These are phyloP conservation scores for Neocucurbitaria cava DNA, from an alignment of 2,329 filamentous ascomycete species.

Conservation along the genomic window DNA sequence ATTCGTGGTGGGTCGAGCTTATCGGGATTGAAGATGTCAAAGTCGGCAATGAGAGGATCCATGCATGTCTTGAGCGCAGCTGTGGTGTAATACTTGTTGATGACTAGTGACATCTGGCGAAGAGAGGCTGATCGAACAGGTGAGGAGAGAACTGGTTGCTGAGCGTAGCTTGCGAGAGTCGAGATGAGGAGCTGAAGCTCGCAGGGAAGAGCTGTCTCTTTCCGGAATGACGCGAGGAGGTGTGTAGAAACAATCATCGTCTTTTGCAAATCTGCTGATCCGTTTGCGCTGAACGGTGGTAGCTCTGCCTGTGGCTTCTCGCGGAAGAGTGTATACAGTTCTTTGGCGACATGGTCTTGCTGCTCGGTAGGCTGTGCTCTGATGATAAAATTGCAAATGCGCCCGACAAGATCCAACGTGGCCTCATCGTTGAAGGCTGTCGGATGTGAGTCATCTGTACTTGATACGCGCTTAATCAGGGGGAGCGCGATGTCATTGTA, in stretches of 20 bases:
- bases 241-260: constrained; percentile 65
- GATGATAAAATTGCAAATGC: constrained; percentile 66
- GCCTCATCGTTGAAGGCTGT: constrained; percentile 54
- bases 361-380: constrained; percentile 59
- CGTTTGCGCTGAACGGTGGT: constrained; percentile 41
- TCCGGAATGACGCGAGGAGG: constrained; percentile 59
- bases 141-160: constrained; percentile 33
- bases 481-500: constrained; percentile 57
- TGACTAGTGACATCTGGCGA: constrained; percentile 54
- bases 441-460: constrained; percentile 39
- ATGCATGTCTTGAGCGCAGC: constrained; percentile 50
- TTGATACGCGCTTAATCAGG: constrained; percentile 48
- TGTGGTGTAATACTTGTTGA: constrained; percentile 57
- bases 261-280: constrained; percentile 47
- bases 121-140: constrained; percentile 45
- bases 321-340: constrained; percentile 62
- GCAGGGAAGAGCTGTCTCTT: constrained; percentile 41
- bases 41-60: constrained; percentile 45
- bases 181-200: constrained; percentile 43
- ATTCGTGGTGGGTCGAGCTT: constrained; percentile 53
- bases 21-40: constrained; percentile 41
- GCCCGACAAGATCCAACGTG: constrained; percentile 66
- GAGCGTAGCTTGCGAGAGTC: constrained; percentile 49
- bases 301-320: constrained; percentile 33
- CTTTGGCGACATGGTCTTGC: constrained; percentile 59